Percentiles rank a stretch among this genome's conserved stretches.
phyloP scores from a whole-genome alignment of 2,329 filamentous ascomycete genomes.

The Pseudogymnoascus sp. region DNA sequence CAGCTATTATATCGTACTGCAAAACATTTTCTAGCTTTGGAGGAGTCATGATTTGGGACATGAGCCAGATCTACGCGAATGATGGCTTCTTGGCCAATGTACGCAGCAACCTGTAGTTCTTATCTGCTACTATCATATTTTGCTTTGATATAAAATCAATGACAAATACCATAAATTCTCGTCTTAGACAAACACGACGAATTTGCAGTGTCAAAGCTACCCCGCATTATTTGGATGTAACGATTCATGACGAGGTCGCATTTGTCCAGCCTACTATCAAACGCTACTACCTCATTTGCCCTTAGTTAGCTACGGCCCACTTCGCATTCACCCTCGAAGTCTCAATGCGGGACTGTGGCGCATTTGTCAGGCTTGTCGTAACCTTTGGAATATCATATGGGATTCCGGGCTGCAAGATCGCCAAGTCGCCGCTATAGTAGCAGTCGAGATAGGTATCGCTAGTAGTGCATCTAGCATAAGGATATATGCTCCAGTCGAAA shows the following conservation, averaged over 20 bases:
- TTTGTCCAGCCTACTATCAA: background rate
- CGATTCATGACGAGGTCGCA: background rate
- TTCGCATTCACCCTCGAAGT: background rate
- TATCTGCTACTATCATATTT: conserved; percentile 22
- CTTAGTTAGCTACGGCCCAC: background rate
- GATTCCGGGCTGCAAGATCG: background rate
- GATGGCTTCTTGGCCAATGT: conserved; percentile 46
- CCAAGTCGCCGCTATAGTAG: background rate
- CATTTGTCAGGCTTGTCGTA: background rate
- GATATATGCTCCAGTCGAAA: background rate
- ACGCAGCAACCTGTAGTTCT: conserved; percentile 21
- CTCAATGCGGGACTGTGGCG: background rate
- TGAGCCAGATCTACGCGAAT: conserved; percentile 53
- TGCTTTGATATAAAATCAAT: conserved; percentile 11
- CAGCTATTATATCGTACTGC: conserved; percentile 44
- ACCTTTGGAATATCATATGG: background rate
- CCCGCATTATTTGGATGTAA: background rate
- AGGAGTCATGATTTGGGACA: conserved; percentile 65
- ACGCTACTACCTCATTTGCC: background rate
- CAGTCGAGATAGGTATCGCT: background rate
- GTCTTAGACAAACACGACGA: conserved; percentile 6
- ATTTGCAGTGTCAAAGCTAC: background rate
- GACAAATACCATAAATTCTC: background rate
- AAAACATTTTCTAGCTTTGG: conserved; percentile 54
- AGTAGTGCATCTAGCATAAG: background rate